A percentile compares a stretch with the other conserved stretches of the same genome.
Evolutionary conservation across 1,139 yeast genomes (phyloP).

Genomic region (Candida sanyaensis): DNA sequence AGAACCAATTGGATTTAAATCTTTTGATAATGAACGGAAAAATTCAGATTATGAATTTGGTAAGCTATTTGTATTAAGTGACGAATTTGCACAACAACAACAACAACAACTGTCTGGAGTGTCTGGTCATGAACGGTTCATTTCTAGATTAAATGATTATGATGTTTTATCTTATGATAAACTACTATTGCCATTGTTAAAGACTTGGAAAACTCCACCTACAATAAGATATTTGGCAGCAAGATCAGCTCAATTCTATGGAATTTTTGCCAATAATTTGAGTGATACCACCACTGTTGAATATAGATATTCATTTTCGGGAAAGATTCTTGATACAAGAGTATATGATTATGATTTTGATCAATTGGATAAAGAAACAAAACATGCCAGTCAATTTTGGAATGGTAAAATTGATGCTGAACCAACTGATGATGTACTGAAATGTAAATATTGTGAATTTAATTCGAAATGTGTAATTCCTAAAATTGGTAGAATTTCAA

Average conservation of each 20-base stretch:
- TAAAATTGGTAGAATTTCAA: conserved; percentile 16
- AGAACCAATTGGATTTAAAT: conserved; percentile 38
- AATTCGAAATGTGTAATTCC: conserved; percentile 35
- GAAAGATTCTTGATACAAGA: conserved; percentile 37
- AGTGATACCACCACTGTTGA: conserved; percentile 48
- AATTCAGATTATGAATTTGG: conserved; percentile 7
- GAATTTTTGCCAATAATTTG: conserved; percentile 31
- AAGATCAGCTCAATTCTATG: conserved; percentile 52
- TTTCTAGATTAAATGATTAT: conserved; percentile 13
- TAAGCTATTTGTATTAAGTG: conserved; percentile 8
- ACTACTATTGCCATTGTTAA: conserved; percentile 21
- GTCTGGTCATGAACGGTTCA: conserved; percentile 1
- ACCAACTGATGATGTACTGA: conserved; percentile 34
- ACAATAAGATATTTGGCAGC: conserved; percentile 60
- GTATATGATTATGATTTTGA: conserved; percentile 35
- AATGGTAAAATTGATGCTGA: conserved; percentile 50
- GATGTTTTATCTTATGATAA: conserved; percentile 17
- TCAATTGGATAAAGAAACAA: conserved; percentile 26
- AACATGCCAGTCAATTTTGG: conserved; percentile 51
- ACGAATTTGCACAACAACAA: conserved; percentile 9
- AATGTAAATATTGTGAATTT: conserved; percentile 59
- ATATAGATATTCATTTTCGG: conserved; percentile 44
- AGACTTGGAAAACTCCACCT: conserved; percentile 52
- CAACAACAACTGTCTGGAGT: too few species aligned
- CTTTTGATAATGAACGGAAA: conserved; percentile 31